A percentile compares a stretch with the other conserved stretches of the same genome.
phyloP scores from a whole-genome alignment of 2,329 filamentous ascomycete genomes.

The Claviceps capensis region DNA sequence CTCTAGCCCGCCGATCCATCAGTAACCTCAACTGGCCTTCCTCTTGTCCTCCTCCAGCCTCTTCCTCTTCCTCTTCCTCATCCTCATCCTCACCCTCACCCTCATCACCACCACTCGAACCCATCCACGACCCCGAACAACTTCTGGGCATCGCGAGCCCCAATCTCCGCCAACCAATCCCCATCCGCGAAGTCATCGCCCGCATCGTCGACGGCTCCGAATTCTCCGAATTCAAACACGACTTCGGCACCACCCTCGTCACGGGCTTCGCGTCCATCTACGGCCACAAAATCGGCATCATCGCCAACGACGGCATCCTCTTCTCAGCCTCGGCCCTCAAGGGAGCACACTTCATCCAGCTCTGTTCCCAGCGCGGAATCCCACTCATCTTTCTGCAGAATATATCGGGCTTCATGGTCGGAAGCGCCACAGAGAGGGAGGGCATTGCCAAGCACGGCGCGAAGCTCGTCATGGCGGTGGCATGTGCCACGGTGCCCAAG shows the following conservation, averaged over 20 bases:
- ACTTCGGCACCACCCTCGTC: constrained; percentile 79
- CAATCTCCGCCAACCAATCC: constrained; percentile 74
- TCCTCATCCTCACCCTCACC: constrained; percentile 12
- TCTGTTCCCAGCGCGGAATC: constrained; percentile 80
- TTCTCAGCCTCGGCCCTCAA: constrained; percentile 84
- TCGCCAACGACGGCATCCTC: constrained; percentile 92
- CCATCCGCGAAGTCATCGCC: constrained; percentile 81
- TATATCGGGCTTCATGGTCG: constrained; percentile 97
- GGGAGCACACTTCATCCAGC: constrained; percentile 91
- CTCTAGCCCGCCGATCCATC: constrained; percentile 71
- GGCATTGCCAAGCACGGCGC: constrained; percentile 97
- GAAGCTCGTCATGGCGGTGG: constrained; percentile 90
- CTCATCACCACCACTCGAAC: constrained; percentile 49
- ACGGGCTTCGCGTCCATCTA: constrained; percentile 87
- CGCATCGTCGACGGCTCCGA: constrained; percentile 82
- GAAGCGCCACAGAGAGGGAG: constrained; percentile 77
- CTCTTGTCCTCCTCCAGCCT: constrained; percentile 14
- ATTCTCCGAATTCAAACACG: constrained; percentile 88
- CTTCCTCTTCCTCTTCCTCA: constrained; percentile 8
- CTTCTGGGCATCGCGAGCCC: constrained; percentile 80
- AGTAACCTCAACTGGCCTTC: constrained; percentile 81
- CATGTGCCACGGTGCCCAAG: constrained; percentile 88
- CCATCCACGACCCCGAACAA: constrained; percentile 66
- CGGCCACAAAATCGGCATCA: constrained; percentile 79
- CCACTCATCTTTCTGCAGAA: constrained; percentile 92